phyloP scores from a whole-genome alignment of 768 basidiomycete genomes.

The Mycena capillaripes region DNA sequence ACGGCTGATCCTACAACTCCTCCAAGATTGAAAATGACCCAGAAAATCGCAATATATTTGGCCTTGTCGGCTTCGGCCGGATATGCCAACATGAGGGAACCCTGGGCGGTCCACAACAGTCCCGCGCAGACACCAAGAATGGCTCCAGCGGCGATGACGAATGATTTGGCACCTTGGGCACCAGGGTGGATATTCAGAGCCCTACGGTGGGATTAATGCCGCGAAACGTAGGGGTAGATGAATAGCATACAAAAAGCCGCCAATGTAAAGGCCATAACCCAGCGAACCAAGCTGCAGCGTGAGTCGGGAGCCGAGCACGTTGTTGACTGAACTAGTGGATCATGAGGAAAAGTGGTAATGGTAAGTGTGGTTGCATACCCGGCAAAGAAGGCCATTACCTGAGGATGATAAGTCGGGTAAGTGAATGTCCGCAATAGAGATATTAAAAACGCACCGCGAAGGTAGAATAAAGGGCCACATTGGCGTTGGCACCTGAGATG shows the following conservation, averaged over 20 bases:
- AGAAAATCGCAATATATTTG: constrained; percentile 82
- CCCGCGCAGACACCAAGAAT: constrained; percentile 80
- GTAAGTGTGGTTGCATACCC: constrained; percentile 69
- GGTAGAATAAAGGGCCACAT: constrained; percentile 74
- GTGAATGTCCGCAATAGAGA: constrained; percentile 43
- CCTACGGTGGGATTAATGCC: constrained; percentile 50
- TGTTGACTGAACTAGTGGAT: constrained; percentile 75
- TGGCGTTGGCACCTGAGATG: constrained; percentile 71
- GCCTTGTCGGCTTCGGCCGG: constrained; percentile 87
- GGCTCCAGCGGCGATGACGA: constrained; percentile 80
- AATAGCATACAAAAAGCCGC: constrained; percentile 73
- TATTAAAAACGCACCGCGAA: constrained; percentile 58
- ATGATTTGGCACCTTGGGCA: constrained; percentile 66
- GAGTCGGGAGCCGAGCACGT: constrained; percentile 80
- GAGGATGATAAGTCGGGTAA: not conserved
- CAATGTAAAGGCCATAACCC: constrained; percentile 76
- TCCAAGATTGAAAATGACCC: constrained; percentile 88
- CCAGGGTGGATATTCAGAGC: constrained; percentile 77
- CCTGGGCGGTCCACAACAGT: constrained; percentile 87
- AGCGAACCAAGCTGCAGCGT: constrained; percentile 81
- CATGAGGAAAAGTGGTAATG: no score
- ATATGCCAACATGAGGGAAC: constrained; percentile 88
- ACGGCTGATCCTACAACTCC: constrained; percentile 85
- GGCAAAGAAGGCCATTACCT: constrained; percentile 68
- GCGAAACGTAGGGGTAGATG: not conserved